Conservation (phyloP, 129 eudicot genomes). For the Logfia minima region DNA sequence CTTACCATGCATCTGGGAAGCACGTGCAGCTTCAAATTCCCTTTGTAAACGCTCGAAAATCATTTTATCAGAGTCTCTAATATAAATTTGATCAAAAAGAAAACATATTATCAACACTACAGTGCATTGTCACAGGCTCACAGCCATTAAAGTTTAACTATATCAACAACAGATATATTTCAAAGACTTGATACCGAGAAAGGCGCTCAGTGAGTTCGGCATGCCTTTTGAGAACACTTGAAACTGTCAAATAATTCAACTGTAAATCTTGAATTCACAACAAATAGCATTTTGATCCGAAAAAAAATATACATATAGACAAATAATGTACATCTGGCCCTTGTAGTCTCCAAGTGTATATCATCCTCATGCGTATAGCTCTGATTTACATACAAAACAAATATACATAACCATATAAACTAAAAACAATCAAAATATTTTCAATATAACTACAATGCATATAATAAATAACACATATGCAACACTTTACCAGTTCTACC, state of each 20-base stretch:
- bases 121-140: background rate
- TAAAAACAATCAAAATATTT: background rate
- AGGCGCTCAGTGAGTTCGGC: conserved; percentile 81
- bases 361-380: conserved; percentile 63
- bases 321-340: conserved; percentile 61
- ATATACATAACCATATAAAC: background rate
- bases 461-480: conserved; percentile 10
- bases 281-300: conserved; percentile 20
- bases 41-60: conserved; percentile 87
- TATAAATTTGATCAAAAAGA: background rate
- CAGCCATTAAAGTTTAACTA: background rate
- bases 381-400: conserved; percentile 25
- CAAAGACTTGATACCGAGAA: conserved; percentile 60
- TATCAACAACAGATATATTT: background rate
- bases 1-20: conserved; percentile 81
- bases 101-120: conserved; percentile 12
- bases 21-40: conserved; percentile 85
- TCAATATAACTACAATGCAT: background rate
- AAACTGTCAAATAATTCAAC: conserved; percentile 47
- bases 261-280: conserved; percentile 8
- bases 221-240: conserved; percentile 74
- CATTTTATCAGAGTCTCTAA: conserved; percentile 91
- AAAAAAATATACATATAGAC: conserved; percentile 10
- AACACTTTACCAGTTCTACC: conserved; percentile 34
- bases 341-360: conserved; percentile 55